Evolutionary conservation across 2,329 filamentous ascomycete species (phyloP).

Genomic region (Myriosclerotinia duriaeana): DNA sequence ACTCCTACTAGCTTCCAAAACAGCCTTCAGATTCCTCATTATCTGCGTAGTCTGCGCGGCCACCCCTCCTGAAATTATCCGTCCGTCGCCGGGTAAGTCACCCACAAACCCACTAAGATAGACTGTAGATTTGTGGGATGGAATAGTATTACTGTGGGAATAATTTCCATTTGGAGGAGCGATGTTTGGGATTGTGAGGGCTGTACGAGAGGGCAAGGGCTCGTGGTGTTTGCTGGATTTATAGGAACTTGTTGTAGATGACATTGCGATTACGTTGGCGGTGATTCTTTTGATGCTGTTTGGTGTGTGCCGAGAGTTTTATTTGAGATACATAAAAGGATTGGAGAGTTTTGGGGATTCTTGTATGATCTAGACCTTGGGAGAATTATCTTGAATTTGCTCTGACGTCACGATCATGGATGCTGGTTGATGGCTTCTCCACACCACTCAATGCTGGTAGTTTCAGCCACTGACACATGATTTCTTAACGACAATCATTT

Average conservation of each 20-base stretch:
- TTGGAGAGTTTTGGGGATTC: background rate
- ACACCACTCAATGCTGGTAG: slow-evolving; percentile 7
- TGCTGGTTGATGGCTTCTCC: background rate
- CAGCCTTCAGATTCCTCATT: slow-evolving; percentile 18
- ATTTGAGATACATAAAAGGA: background rate
- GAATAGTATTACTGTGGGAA: slow-evolving; percentile 12
- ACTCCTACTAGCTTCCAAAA: slow-evolving; percentile 17
- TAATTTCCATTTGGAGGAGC: slow-evolving; percentile 13
- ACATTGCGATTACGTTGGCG: background rate
- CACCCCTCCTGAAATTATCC: slow-evolving; percentile 13
- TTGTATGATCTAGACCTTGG: slow-evolving; percentile 14
- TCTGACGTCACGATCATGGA: slow-evolving; percentile 1
- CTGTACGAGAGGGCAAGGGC: background rate
- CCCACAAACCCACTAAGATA: slow-evolving; percentile 19
- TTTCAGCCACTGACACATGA: slow-evolving; percentile 4
- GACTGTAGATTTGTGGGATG: slow-evolving; percentile 6
- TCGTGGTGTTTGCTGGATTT: slow-evolving; percentile 13
- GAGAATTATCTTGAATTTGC: background rate
- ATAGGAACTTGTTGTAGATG: slow-evolving; percentile 8
- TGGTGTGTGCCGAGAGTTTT: background rate
- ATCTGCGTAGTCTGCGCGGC: slow-evolving; percentile 18
- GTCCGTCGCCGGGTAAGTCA: slow-evolving; percentile 15
- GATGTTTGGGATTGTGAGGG: slow-evolving; percentile 17
- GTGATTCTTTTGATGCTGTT: background rate
- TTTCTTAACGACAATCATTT: background rate